Conservation (phyloP, 2,329 filamentous ascomycete species). For the Stemphylium vesicarium region DNA sequence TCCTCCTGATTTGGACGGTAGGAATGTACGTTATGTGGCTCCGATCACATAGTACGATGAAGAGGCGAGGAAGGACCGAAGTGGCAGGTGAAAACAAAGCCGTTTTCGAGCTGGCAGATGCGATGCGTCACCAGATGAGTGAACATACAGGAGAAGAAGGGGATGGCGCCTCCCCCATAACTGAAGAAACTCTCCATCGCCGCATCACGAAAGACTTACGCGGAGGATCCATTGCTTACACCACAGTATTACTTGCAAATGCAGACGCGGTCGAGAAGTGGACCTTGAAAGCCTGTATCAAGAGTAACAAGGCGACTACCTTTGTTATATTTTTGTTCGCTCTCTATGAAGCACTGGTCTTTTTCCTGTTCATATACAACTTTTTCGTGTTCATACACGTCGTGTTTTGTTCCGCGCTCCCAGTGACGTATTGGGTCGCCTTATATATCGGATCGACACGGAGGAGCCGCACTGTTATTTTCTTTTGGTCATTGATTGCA, state of each 20-base stretch:
- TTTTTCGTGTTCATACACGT: too few relatives aligned
- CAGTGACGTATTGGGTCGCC: neutral
- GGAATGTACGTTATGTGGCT: slow-evolving; percentile 27
- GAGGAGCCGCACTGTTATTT: neutral
- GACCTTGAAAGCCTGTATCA: neutral
- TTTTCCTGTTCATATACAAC: too few relatives aligned
- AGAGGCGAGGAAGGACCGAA: slow-evolving; percentile 1
- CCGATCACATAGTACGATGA: slow-evolving; percentile 11
- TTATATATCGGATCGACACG: slow-evolving; percentile 2
- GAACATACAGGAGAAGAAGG: neutral
- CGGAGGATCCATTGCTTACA: slow-evolving; percentile 27
- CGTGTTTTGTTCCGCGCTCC: too few relatives aligned
- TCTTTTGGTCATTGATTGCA: neutral
- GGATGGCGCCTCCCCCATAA: neutral
- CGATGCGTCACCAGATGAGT: slow-evolving; percentile 19
- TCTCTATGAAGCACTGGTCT: too few relatives aligned
- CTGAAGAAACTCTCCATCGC: neutral
- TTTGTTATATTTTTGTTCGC: too few relatives aligned
- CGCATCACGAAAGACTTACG: slow-evolving; percentile 6
- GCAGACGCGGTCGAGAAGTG: neutral
- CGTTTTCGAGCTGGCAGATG: slow-evolving; percentile 26
- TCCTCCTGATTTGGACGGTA: slow-evolving; percentile 23
- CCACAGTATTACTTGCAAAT: neutral
- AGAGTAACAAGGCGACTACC: too few relatives aligned
- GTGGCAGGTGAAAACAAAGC: slow-evolving; percentile 29